These are phyloP conservation scores for Biancaea sappan DNA, from an alignment of 306 rosid genomes.

Conservation along the genomic window DNA sequence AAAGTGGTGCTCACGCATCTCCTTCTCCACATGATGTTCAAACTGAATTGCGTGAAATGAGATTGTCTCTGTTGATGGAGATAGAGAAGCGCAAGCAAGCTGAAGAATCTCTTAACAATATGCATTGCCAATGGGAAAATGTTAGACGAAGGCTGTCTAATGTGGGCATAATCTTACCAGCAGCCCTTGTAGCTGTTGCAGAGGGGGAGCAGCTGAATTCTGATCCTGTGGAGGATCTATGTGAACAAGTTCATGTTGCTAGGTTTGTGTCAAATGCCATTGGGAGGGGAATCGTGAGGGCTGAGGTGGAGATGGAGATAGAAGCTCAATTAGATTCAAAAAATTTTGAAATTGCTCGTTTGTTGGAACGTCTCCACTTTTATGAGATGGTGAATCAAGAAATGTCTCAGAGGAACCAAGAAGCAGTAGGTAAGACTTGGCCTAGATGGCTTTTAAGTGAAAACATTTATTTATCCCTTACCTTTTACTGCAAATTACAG, in stretches of 20 bases:
- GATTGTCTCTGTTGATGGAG: constrained; percentile 70
- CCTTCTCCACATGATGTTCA: constrained; percentile 46
- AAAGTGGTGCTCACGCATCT: constrained; percentile 51
- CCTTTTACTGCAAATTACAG: background rate
- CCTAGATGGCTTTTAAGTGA: background rate
- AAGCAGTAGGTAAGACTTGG: constrained; percentile 76
- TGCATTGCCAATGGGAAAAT: constrained; percentile 73
- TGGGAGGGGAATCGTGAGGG: constrained; percentile 81
- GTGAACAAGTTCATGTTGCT: constrained; percentile 78
- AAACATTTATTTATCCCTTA: background rate
- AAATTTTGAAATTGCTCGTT: constrained; percentile 92
- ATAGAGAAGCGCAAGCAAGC: constrained; percentile 86
- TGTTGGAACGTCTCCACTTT: constrained; percentile 76
- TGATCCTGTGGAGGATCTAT: constrained; percentile 68
- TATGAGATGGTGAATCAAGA: constrained; percentile 96
- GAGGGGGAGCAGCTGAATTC: constrained; percentile 51
- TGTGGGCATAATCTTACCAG: constrained; percentile 73
- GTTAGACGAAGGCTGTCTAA: constrained; percentile 63
- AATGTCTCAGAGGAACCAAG: constrained; percentile 98
- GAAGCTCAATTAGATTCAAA: constrained; percentile 74
- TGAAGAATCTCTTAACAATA: constrained; percentile 67
- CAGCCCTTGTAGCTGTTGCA: constrained; percentile 43
- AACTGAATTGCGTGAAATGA: constrained; percentile 73
- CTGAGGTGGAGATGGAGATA: constrained; percentile 84
- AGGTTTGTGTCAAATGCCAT: constrained; percentile 78